phyloP scores from a whole-genome alignment of 768 basidiomycete species.

The Lentinula lateritia region DNA sequence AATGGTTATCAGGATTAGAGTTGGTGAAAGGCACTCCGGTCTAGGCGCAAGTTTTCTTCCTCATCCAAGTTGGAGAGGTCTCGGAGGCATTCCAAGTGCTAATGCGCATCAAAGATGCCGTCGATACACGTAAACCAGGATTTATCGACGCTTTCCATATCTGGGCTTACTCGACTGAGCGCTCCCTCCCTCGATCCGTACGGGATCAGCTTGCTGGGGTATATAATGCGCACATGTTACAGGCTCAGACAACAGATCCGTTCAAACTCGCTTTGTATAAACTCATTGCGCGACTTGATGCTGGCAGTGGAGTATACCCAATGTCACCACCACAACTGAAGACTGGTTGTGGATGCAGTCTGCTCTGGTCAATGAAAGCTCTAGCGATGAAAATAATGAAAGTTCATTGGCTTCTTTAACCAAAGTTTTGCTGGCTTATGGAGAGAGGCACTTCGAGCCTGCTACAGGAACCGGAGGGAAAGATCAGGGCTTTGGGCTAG shows the following conservation, averaged over 20 bases:
- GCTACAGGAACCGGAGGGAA: constrained; percentile 50
- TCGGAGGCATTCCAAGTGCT: constrained; percentile 81
- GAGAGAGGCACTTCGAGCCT: constrained; percentile 79
- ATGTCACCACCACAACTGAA: constrained; percentile 88
- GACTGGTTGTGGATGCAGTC: constrained; percentile 99
- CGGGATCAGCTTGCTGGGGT: constrained; percentile 76
- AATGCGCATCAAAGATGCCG: constrained; percentile 58
- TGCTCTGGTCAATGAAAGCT: constrained; percentile 60
- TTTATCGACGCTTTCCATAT: constrained; percentile 80
- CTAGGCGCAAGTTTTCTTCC: constrained; percentile 93
- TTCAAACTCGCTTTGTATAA: constrained; percentile 97
- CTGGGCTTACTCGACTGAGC: constrained; percentile 78
- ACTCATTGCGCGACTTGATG: constrained; percentile 88
- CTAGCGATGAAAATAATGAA: constrained; percentile 58
- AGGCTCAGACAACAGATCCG: constrained; percentile 83
- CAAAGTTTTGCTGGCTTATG: constrained; percentile 73
- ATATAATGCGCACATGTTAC: constrained; percentile 86
- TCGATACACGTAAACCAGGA: constrained; percentile 73
- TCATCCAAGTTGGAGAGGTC: constrained; percentile 80
- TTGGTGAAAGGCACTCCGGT: constrained; percentile 81
- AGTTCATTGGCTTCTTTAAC: constrained; percentile 68
- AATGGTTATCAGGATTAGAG: constrained; percentile 89
- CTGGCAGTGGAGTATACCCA: constrained; percentile 70
- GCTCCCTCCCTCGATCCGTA: constrained; percentile 68
- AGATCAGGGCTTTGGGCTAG: constrained; percentile 73